A percentile compares a stretch with the other conserved stretches of the same genome.
phyloP scores from a whole-genome alignment of 116 monocot genomes.

The Papilionanthe hybrid region DNA sequence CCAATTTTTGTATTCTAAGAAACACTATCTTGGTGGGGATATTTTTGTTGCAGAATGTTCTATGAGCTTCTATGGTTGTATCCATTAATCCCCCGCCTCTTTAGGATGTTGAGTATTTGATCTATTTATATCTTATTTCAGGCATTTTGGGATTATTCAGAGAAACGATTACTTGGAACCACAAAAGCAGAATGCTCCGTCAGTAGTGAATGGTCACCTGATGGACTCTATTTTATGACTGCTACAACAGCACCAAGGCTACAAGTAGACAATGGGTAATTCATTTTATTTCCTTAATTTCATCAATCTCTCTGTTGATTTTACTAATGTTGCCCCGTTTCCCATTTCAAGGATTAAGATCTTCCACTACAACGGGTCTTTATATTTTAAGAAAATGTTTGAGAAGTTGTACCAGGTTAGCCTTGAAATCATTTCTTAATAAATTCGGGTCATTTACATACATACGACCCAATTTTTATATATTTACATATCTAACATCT shows the following conservation, averaged over 20 bases:
- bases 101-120: background rate
- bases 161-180: conserved; percentile 68
- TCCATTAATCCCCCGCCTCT: background rate
- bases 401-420: conserved; percentile 80
- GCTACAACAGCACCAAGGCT: conserved; percentile 97
- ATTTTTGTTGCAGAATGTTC: background rate
- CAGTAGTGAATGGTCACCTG: conserved; percentile 96
- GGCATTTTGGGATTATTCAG: conserved; percentile 95
- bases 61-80: background rate
- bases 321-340: conserved; percentile 8
- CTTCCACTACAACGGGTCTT: conserved; percentile 72
- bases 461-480: too few relatives aligned
- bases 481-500: too few relatives aligned
- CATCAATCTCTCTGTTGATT: background rate
- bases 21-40: background rate
- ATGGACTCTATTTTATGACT: conserved; percentile 95
- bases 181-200: conserved; percentile 95
- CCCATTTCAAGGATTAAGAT: conserved; percentile 76
- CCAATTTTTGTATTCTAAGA: background rate
- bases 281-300: conserved; percentile 1
- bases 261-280: conserved; percentile 90
- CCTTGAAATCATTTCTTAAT: conserved; percentile 1
- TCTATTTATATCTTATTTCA: conserved; percentile 14
- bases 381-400: conserved; percentile 88
- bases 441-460: too few relatives aligned